Conservation (phyloP, 345 rosid genomes). For the Populus nigra region DNA sequence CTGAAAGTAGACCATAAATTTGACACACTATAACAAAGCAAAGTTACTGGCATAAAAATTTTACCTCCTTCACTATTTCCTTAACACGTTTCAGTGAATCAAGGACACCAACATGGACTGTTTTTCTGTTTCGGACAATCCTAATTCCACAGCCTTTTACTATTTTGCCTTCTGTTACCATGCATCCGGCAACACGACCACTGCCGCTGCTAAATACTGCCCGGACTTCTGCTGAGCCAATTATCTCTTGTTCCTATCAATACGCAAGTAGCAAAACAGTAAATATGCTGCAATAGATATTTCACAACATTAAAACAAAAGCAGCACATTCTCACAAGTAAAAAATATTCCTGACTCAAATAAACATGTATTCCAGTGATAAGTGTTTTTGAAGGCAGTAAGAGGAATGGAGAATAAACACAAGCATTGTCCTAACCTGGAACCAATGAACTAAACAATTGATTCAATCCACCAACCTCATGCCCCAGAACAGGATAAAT, state of each 20-base stretch:
- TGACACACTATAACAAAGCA: background rate
- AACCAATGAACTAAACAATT: background rate
- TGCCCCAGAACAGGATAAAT: background rate
- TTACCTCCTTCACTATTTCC: slow-evolving; percentile 93
- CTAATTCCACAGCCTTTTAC: slow-evolving; percentile 82
- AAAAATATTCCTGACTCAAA: background rate
- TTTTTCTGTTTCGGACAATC: slow-evolving; percentile 63
- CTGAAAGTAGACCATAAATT: background rate
- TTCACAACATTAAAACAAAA: background rate
- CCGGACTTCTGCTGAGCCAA: slow-evolving; percentile 87
- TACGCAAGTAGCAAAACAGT: slow-evolving; percentile 24
- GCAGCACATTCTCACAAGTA: background rate
- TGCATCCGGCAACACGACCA: slow-evolving; percentile 97
- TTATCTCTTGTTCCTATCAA: slow-evolving; percentile 69
- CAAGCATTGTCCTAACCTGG: background rate
- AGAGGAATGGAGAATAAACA: background rate
- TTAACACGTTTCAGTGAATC: slow-evolving; percentile 87
- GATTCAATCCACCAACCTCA: background rate
- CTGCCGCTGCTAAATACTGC: slow-evolving; percentile 96
- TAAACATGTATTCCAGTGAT: background rate
- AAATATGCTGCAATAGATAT: slow-evolving; percentile 13
- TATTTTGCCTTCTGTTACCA: slow-evolving; percentile 86
- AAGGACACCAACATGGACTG: slow-evolving; percentile 64
- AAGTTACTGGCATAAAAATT: background rate
- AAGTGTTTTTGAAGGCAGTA: background rate